Conservation (phyloP, 768 basidiomycete genomes). For the Lactifluus hygrophoroides region DNA sequence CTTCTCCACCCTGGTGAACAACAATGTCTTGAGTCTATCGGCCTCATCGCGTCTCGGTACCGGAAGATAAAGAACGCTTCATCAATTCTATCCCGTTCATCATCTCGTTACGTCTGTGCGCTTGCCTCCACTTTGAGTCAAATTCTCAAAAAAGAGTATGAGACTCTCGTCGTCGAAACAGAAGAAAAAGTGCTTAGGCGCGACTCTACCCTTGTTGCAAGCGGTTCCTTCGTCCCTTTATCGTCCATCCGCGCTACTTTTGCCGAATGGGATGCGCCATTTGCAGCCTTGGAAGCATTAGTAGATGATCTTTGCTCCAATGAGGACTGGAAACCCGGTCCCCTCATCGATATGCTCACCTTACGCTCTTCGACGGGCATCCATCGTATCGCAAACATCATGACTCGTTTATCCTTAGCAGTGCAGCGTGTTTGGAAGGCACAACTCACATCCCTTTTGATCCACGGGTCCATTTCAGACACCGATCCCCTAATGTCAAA, state of each 20-base stretch:
- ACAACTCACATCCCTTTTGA: constrained; percentile 72
- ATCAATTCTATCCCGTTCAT: constrained; percentile 41
- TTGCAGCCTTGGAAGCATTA: constrained; percentile 60
- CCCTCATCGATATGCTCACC: constrained; percentile 71
- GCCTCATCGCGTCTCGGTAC: constrained; percentile 66
- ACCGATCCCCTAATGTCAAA: constrained; percentile 61
- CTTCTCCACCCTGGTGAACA: constrained; percentile 87
- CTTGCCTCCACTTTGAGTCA: constrained; percentile 64
- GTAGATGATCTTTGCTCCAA: constrained; percentile 52
- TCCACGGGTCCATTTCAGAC: constrained; percentile 61
- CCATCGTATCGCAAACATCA: constrained; percentile 62
- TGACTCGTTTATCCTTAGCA: constrained; percentile 59
- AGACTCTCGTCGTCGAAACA: constrained; percentile 66
- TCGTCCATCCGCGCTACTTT: constrained; percentile 78
- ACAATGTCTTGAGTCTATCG: constrained; percentile 74
- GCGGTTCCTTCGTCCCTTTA: constrained; percentile 76
- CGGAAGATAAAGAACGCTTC: constrained; percentile 58
- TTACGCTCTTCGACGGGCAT: constrained; percentile 70
- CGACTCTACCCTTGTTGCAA: constrained; percentile 70
- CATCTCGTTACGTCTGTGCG: constrained; percentile 72
- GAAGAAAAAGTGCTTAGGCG: constrained; percentile 71
- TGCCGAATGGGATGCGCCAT: constrained; percentile 81
- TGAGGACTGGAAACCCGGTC: constrained; percentile 59
- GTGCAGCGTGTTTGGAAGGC: constrained; percentile 80
- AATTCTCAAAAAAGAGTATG: constrained; percentile 74